Evolutionary conservation across 2,329 filamentous ascomycete genomes (phyloP).

Genomic region (Endocalyx cinctus): DNA sequence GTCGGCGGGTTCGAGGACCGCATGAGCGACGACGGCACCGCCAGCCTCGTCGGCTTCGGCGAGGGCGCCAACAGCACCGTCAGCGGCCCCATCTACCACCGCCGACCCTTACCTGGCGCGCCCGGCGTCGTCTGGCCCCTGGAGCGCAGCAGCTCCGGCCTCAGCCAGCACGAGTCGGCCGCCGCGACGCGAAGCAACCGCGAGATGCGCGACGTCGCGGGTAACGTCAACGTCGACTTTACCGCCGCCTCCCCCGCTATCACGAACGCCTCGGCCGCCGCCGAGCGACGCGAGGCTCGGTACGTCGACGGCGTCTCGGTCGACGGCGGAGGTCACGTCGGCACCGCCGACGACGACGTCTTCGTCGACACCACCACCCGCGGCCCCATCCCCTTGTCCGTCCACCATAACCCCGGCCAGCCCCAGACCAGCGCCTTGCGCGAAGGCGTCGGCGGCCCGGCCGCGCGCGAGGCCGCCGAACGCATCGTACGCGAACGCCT

Average conservation of each 20-base stretch:
- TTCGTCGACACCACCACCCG: slow-evolving; percentile 63
- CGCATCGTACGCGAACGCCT: slow-evolving; percentile 58
- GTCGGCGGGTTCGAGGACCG: slow-evolving; percentile 58
- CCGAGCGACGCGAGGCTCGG: slow-evolving; percentile 55
- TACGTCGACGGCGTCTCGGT: slow-evolving; percentile 63
- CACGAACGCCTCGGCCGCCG: slow-evolving; percentile 40
- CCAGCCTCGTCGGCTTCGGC: slow-evolving; percentile 84
- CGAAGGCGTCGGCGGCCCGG: slow-evolving; percentile 25
- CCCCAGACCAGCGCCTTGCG: slow-evolving; percentile 32
- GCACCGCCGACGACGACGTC: slow-evolving; percentile 39
- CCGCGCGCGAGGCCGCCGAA: slow-evolving; percentile 54
- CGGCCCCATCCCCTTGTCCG: slow-evolving; percentile 51
- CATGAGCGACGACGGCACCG: slow-evolving; percentile 80
- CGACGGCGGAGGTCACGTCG: slow-evolving; percentile 43
- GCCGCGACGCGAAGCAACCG: slow-evolving; percentile 25
- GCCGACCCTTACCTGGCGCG: slow-evolving; percentile 40
- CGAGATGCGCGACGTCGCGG: slow-evolving; percentile 24
- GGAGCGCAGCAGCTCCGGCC: slow-evolving; percentile 47
- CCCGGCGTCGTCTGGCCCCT: slow-evolving; percentile 34
- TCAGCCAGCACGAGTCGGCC: too few species aligned
- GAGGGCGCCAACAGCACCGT: slow-evolving; percentile 86
- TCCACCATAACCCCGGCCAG: slow-evolving; percentile 37
- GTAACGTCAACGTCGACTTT: too few species aligned
- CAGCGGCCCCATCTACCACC: slow-evolving; percentile 68
- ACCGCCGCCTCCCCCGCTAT: slow-evolving; percentile 36